Evolutionary conservation across 2,329 filamentous ascomycete genomes (phyloP).

Genomic region (Alternaria incomplexa): DNA sequence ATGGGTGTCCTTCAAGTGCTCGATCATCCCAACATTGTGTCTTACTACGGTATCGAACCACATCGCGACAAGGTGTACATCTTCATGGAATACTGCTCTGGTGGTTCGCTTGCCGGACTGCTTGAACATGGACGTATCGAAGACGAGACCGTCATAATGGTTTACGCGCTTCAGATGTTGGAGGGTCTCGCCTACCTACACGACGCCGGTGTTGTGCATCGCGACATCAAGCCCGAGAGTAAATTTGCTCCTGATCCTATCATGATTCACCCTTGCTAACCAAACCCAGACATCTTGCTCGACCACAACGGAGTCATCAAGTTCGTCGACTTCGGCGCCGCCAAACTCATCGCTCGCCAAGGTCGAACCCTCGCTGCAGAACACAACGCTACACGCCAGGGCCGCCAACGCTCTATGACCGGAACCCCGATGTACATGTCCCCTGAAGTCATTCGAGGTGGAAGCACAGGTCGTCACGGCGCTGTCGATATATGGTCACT

Average conservation of each 20-base stretch:
- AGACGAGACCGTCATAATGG: constrained; percentile 96
- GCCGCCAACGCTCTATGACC: constrained; percentile 84
- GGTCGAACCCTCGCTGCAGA: constrained; percentile 81
- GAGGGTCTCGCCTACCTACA: constrained; percentile 95
- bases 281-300: constrained; percentile 75
- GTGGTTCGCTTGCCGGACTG: constrained; percentile 86
- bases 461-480: constrained; percentile 73
- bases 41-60: constrained; percentile 97
- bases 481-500: constrained; percentile 96
- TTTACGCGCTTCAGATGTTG: constrained; percentile 91
- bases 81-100: constrained; percentile 99
- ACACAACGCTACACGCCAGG: constrained; percentile 57
- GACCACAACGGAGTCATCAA: constrained; percentile 99
- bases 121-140: constrained; percentile 96
- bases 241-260: constrained; percentile 49
- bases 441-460: constrained; percentile 94
- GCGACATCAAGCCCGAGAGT: constrained; percentile 98
- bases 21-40: constrained; percentile 96
- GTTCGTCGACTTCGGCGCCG: constrained; percentile 97
- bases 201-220: constrained; percentile 88
- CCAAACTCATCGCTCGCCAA: constrained; percentile 94
- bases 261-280: not conserved
- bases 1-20: constrained; percentile 96
- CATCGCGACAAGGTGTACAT: constrained; percentile 99
- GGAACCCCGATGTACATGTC: constrained; percentile 99